These are phyloP conservation scores for Tricholoma furcatifolium DNA, from an alignment of 768 basidiomycete species.

Conservation along the genomic window DNA sequence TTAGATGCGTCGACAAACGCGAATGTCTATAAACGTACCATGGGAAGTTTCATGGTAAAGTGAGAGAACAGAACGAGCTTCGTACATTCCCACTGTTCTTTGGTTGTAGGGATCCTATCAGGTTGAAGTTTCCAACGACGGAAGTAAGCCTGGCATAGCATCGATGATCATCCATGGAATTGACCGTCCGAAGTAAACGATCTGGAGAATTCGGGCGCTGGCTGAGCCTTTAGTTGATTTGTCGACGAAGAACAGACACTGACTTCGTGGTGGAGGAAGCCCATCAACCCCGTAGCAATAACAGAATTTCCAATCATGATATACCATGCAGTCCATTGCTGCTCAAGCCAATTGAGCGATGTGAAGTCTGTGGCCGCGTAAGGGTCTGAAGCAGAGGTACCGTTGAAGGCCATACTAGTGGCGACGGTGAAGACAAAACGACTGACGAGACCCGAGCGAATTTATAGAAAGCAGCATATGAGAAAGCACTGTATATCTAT, in stretches of 20 bases:
- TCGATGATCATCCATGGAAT: slow-evolving; percentile 97
- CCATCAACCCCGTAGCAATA: slow-evolving; percentile 91
- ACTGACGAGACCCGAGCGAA: slow-evolving; percentile 3
- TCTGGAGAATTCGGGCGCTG: slow-evolving; percentile 36
- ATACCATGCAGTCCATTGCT: slow-evolving; percentile 86
- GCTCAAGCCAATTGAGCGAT: slow-evolving; percentile 69
- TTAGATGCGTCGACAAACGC: neutral
- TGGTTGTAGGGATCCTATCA: slow-evolving; percentile 71
- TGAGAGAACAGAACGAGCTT: slow-evolving; percentile 93
- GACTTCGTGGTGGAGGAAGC: slow-evolving; percentile 93
- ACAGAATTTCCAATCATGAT: slow-evolving; percentile 83
- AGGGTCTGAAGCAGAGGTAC: slow-evolving; percentile 37
- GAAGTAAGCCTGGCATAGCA: slow-evolving; percentile 81
- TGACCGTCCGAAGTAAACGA: slow-evolving; percentile 95
- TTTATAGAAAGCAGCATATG: slow-evolving; percentile 5
- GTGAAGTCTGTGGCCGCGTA: slow-evolving; percentile 61
- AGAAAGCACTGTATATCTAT: neutral
- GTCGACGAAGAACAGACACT: slow-evolving; percentile 22
- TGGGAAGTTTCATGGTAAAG: slow-evolving; percentile 92
- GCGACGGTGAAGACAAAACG: slow-evolving; percentile 26
- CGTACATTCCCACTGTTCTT: slow-evolving; percentile 94
- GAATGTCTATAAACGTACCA: slow-evolving; percentile 46
- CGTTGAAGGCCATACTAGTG: slow-evolving; percentile 46
- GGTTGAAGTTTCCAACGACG: slow-evolving; percentile 92
- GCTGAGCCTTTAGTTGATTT: neutral